phyloP scores from a whole-genome alignment of 2,329 filamentous ascomycete species.

The Cladosporium halotolerans region DNA sequence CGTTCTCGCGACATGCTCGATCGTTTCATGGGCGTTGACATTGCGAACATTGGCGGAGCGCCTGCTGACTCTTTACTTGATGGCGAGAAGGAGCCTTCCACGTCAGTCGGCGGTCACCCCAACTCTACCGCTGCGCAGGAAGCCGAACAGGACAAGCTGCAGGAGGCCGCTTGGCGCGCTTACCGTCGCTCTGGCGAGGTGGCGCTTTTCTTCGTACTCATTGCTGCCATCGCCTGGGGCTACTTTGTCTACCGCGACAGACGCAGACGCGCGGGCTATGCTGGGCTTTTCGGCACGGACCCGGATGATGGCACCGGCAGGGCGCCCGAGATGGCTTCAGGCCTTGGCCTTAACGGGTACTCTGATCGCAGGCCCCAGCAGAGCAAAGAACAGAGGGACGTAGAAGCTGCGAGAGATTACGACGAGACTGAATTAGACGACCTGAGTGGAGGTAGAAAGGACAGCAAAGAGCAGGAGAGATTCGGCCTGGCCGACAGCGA shows the following conservation, averaged over 20 bases:
- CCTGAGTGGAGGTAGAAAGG: conserved; percentile 28
- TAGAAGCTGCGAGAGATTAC: conserved; percentile 55
- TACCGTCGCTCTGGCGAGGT: conserved; percentile 84
- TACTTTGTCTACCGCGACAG: conserved; percentile 58
- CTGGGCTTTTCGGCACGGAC: conserved; percentile 33
- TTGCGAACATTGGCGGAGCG: conserved; percentile 74
- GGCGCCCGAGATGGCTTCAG: conserved; percentile 38
- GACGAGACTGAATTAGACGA: conserved; percentile 57
- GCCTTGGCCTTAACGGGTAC: conserved; percentile 28
- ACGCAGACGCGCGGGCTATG: conserved; percentile 41
- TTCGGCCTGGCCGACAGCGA: conserved; percentile 14
- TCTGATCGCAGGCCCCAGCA: conserved; percentile 29
- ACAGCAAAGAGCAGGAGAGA: conserved; percentile 3
- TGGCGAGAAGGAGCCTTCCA: conserved; percentile 57
- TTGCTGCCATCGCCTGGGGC: conserved; percentile 69
- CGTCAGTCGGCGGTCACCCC: conserved; percentile 46
- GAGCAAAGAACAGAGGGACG: conserved; percentile 38
- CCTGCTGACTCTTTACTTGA: conserved; percentile 77
- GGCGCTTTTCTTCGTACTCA: conserved; percentile 72
- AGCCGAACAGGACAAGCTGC: conserved; percentile 64
- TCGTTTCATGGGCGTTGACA: conserved; percentile 89
- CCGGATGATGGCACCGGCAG: conserved; percentile 38
- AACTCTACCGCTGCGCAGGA: conserved; percentile 63
- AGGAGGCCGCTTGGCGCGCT: conserved; percentile 79
- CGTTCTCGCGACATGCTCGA: conserved; percentile 93